Evolutionary conservation across 352 stramenopile genomes (phyloP).

Genomic region (Pythium guiyangense): DNA sequence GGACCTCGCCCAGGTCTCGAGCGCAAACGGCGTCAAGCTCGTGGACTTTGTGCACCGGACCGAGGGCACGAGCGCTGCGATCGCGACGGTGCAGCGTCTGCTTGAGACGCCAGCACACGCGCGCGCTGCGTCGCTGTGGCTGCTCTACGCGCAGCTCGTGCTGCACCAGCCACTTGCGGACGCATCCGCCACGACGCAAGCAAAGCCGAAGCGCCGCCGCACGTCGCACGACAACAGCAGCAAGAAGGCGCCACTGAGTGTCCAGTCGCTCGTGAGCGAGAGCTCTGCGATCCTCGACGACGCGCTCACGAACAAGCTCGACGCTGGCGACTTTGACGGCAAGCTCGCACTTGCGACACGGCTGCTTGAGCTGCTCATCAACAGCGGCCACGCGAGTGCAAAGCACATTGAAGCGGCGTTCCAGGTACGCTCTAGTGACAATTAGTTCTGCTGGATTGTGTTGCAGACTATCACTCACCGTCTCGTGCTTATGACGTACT

Average conservation of each 20-base stretch:
- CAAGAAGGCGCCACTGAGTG: conserved; percentile 9
- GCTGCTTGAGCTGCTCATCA: conserved; percentile 50
- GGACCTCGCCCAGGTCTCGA: conserved; percentile 27
- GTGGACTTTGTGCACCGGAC: conserved; percentile 74
- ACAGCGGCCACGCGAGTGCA: conserved; percentile 10
- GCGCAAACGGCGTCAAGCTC: conserved; percentile 39
- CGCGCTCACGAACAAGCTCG: conserved; percentile 32
- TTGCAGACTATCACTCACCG: not conserved
- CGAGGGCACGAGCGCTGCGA: conserved; percentile 39
- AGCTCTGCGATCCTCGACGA: conserved; percentile 46
- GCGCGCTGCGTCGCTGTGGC: conserved; percentile 43
- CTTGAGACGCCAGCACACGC: conserved; percentile 28
- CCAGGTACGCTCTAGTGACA: conserved; percentile 16
- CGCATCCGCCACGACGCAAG: conserved; percentile 5
- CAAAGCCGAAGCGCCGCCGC: conserved; percentile 47
- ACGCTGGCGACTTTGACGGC: conserved; percentile 32
- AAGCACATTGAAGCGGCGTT: conserved; percentile 44
- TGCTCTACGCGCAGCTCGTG: conserved; percentile 70
- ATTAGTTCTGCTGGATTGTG: not conserved
- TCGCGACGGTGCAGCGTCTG: conserved; percentile 38
- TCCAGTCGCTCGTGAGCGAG: conserved; percentile 16
- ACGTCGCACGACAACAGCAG: conserved; percentile 26
- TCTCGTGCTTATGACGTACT: not conserved
- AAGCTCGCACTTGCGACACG: conserved; percentile 46
- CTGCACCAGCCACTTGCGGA: conserved; percentile 35